Evolutionary conservation across 2,329 filamentous ascomycete species (phyloP).

Genomic region (Penicillium sp.): DNA sequence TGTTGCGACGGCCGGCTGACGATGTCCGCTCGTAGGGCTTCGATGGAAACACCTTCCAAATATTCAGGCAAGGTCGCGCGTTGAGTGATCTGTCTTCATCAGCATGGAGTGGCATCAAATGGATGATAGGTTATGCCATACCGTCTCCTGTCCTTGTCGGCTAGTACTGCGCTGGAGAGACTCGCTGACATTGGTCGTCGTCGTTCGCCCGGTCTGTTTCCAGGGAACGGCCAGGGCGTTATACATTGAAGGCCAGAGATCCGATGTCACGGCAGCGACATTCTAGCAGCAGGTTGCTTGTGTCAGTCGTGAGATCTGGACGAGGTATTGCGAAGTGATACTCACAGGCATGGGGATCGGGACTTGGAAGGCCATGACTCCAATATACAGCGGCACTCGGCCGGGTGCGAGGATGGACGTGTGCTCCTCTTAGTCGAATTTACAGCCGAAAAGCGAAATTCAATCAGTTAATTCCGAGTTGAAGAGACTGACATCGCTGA

Average conservation of each 20-base stretch:
- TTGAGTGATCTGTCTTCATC: conserved; percentile 9
- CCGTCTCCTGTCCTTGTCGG: conserved; percentile 16
- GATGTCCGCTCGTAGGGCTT: conserved; percentile 21
- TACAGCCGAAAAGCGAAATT: neutral
- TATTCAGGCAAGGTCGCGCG: conserved; percentile 24
- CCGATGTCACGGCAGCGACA: conserved; percentile 41
- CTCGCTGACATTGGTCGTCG: conserved; percentile 11
- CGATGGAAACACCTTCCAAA: conserved; percentile 24
- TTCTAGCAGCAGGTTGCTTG: conserved; percentile 35
- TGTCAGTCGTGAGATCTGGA: conserved; percentile 11
- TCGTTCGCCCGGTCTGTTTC: conserved; percentile 29
- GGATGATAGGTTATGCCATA: conserved; percentile 11
- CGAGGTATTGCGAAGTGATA: neutral
- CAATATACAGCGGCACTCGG: conserved; percentile 35
- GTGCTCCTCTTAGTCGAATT: conserved; percentile 14
- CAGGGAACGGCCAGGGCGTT: conserved; percentile 37
- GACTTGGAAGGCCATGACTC: conserved; percentile 52
- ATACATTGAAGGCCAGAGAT: conserved; percentile 45
- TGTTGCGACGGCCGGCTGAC: conserved; percentile 16
- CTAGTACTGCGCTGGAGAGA: conserved; percentile 10
- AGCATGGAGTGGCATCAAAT: neutral
- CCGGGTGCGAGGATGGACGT: conserved; percentile 25
- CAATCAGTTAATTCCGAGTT: conserved; percentile 3
- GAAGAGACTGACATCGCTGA: conserved; percentile 25
- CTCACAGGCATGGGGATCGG: conserved; percentile 48